Base-by-base conservation (phyloP, 1,284 basidiomycete genomes). In the Polyporus tsugae region DNA sequence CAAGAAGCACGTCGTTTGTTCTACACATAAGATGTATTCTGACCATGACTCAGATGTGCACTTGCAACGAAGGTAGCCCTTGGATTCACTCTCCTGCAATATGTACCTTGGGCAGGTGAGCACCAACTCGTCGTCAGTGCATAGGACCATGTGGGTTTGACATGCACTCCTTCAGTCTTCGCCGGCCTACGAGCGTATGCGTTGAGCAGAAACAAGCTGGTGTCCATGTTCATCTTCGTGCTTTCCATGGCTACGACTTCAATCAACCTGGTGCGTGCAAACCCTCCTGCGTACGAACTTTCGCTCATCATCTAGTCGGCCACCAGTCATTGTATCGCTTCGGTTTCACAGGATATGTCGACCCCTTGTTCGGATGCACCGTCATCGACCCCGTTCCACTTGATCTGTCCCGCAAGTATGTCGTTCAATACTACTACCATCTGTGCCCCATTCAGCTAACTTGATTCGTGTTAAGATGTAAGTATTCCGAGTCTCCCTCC, bases 41-140 rank as follows among this genome's bases (percentile, higher is more conserved):
- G 36, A 33, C 58, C 4, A 11, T n/a, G 11, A 0, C 13, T 22
- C n/a, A 67, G 65, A 25, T 67, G 65, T n/a, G 61, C 41, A 2
- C 42, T 38, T 10, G 42, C 44, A 6, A 44, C 42, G 10, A 59
- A 60, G 29, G 22, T 59, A 11, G 55, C 53, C 17, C 61, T 67
- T 13, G 60, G 19, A 0, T 59, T 67, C 36, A 67, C 65, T 2
- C 61, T 67, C 2, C 35, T 67, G 5, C 65, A 67, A 41, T 59
- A 58, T 25, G 41, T 58, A 4, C n/a, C 55, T 9, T 44, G 55
- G 46, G 39, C 63, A 19, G 39, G 55, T 61, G 33, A 35, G 53
- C 33, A 15, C 25, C 9, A 2, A 2, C 5, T n/a, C 11, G 22
- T 6, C 15, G 39, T 11, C 41, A 10, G 4, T n/a, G 15, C 17